Percentiles rank a stretch among this genome's conserved stretches.
Evolutionary conservation across 2,329 filamentous ascomycete species (phyloP).

Genomic region (Penicillium sp.): DNA sequence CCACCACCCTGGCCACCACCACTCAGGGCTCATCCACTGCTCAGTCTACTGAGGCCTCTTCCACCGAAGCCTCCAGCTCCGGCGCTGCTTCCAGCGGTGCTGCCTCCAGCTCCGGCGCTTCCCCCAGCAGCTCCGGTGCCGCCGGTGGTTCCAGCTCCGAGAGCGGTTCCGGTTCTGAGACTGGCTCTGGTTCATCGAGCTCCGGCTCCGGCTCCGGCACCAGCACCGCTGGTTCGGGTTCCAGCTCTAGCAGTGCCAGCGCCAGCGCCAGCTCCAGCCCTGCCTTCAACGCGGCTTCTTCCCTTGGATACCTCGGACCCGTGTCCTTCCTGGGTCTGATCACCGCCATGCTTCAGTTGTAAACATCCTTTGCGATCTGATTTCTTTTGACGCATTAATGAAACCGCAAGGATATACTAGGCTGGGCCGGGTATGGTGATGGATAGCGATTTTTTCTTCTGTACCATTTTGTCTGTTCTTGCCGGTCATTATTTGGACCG

Average conservation of each 20-base stretch:
- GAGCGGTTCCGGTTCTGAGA: slow-evolving; percentile 7
- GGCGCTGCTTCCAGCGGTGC: slow-evolving; percentile 12
- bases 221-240: slow-evolving; percentile 8
- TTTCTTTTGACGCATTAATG: slow-evolving; percentile 4
- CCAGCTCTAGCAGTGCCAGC: slow-evolving; percentile 11
- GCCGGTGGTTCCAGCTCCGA: slow-evolving; percentile 9
- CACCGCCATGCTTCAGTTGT: slow-evolving; percentile 33
- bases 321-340: slow-evolving; percentile 28
- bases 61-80: slow-evolving; percentile 4
- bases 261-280: slow-evolving; percentile 10
- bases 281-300: slow-evolving; percentile 21
- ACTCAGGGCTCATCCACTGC: slow-evolving; percentile 10
- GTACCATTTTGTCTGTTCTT: slow-evolving; percentile 7
- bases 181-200: slow-evolving; percentile 9
- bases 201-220: slow-evolving; percentile 16
- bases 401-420: slow-evolving; percentile 24
- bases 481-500: background rate
- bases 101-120: slow-evolving; percentile 10
- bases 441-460: slow-evolving; percentile 11
- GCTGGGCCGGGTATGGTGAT: slow-evolving; percentile 23
- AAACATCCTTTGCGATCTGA: slow-evolving; percentile 10
- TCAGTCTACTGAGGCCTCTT: slow-evolving; percentile 11
- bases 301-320: slow-evolving; percentile 23
- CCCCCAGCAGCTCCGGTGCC: background rate
- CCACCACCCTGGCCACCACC: slow-evolving; percentile 18